Evolutionary conservation across 2,329 filamentous ascomycete species (phyloP).

Genomic region (Penicillium rolfsii): DNA sequence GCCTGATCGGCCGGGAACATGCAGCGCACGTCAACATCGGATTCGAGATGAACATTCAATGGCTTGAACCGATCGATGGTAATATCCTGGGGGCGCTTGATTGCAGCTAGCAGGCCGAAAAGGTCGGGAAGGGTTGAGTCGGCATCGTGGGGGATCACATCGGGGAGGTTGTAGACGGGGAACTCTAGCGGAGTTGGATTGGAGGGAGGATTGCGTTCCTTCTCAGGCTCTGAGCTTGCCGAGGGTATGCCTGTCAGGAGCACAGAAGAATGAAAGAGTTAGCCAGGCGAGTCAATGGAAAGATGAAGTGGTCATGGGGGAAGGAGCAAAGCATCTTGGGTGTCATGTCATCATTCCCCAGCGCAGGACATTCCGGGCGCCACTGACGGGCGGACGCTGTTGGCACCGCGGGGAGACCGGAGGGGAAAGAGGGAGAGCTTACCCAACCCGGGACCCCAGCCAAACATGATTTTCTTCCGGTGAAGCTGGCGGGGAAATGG

Average conservation of each 20-base stretch:
- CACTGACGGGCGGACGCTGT: conserved; percentile 4
- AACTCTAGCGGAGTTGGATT: conserved; percentile 57
- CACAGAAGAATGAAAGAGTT: neutral
- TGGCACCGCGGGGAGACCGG: conserved; percentile 5
- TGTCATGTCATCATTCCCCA: neutral
- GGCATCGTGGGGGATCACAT: conserved; percentile 38
- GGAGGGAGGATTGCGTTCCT: conserved; percentile 54
- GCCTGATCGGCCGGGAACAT: conserved; percentile 43
- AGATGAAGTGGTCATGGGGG: neutral
- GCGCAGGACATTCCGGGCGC: conserved; percentile 7
- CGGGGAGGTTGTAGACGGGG: conserved; percentile 50
- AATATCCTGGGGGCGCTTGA: conserved; percentile 48
- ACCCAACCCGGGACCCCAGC: conserved; percentile 40
- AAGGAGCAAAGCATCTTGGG: neutral
- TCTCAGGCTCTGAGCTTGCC: conserved; percentile 39
- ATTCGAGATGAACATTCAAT: conserved; percentile 47
- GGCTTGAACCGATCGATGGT: conserved; percentile 42
- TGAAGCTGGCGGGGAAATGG: neutral
- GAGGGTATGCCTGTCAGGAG: conserved; percentile 34
- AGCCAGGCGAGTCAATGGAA: neutral
- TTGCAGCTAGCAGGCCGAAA: conserved; percentile 49
- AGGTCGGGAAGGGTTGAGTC: conserved; percentile 43
- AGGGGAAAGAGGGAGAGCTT: conserved; percentile 20
- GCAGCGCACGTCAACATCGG: conserved; percentile 39
- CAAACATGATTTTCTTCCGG: conserved; percentile 34